Evolutionary conservation across 306 rosid genomes (phyloP).

Genomic region (Abrus pulchellus): DNA sequence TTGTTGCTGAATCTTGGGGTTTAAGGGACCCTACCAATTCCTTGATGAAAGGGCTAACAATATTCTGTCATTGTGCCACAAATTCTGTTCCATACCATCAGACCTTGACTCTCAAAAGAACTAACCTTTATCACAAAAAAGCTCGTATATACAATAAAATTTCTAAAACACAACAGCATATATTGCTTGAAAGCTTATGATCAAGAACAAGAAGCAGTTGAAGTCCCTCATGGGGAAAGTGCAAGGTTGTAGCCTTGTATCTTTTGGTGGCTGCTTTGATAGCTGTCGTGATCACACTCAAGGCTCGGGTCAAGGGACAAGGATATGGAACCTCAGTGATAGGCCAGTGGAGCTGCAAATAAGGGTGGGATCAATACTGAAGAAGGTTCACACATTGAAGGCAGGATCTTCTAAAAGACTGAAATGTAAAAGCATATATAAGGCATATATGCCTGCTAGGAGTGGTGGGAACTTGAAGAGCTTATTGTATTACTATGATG

Average conservation of each 20-base stretch:
- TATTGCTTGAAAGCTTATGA: slow-evolving; percentile 33
- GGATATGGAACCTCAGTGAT: slow-evolving; percentile 94
- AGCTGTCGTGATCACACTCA: slow-evolving; percentile 75
- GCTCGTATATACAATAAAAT: slow-evolving; percentile 19
- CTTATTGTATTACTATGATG: slow-evolving; percentile 85
- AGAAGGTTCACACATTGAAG: slow-evolving; percentile 82
- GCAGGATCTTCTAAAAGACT: slow-evolving; percentile 88
- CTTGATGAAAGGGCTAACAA: slow-evolving; percentile 59
- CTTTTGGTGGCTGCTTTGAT: slow-evolving; percentile 81
- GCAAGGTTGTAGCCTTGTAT: slow-evolving; percentile 57
- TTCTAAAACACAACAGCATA: slow-evolving; percentile 30
- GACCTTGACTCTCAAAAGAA: slow-evolving; percentile 27
- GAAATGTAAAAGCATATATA: slow-evolving; percentile 86
- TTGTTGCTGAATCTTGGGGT: slow-evolving; percentile 53
- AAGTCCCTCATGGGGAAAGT: slow-evolving; percentile 56
- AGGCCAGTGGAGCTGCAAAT: slow-evolving; percentile 90
- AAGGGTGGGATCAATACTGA: slow-evolving; percentile 90
- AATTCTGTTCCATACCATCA: slow-evolving; percentile 1
- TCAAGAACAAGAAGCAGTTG: slow-evolving; percentile 46
- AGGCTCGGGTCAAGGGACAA: slow-evolving; percentile 77
- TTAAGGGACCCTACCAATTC: slow-evolving; percentile 53
- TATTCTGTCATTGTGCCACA: slow-evolving; percentile 40
- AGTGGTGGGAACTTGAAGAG: slow-evolving; percentile 68
- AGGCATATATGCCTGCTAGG: slow-evolving; percentile 75
- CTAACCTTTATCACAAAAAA: slow-evolving; percentile 14